Evolutionary conservation across 208 protist genomes (phyloP).

Genomic region (Paratrypanosoma confusum): DNA sequence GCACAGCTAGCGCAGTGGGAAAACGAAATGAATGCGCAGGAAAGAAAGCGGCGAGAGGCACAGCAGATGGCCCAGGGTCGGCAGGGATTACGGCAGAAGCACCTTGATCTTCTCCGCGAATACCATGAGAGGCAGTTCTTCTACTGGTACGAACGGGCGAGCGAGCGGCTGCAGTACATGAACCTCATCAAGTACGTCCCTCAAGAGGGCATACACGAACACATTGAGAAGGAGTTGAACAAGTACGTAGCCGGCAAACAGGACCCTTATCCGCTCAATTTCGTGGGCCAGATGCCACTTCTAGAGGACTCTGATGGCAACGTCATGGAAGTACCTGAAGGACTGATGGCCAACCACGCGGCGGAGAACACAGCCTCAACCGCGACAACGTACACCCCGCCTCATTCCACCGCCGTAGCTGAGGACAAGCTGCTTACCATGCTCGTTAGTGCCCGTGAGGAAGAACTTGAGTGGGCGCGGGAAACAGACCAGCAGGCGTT

Average conservation of each 20-base stretch:
- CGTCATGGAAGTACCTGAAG: conserved; percentile 55
- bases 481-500: conserved; percentile 24
- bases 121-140: conserved; percentile 89
- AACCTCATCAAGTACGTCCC: conserved; percentile 73
- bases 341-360: conserved; percentile 62
- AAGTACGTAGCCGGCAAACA: conserved; percentile 74
- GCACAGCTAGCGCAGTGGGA: conserved; percentile 85
- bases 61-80: conserved; percentile 66
- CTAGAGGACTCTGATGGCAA: conserved; percentile 76
- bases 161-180: conserved; percentile 87
- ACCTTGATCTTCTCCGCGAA: conserved; percentile 80
- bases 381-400: conserved; percentile 52
- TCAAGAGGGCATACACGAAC: conserved; percentile 52
- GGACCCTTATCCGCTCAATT: conserved; percentile 78
- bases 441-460: conserved; percentile 70
- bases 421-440: conserved; percentile 76
- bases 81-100: conserved; percentile 81
- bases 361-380: conserved; percentile 56
- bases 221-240: conserved; percentile 83
- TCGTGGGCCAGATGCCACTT: conserved; percentile 84
- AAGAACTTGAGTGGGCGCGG: conserved; percentile 35
- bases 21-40: conserved; percentile 83
- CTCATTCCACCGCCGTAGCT: conserved; percentile 26
- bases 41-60: conserved; percentile 63
- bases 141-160: conserved; percentile 88